These are phyloP conservation scores for Hanseniaspora uvarum DNA, from an alignment of 1,139 yeast genomes.

Conservation along the genomic window DNA sequence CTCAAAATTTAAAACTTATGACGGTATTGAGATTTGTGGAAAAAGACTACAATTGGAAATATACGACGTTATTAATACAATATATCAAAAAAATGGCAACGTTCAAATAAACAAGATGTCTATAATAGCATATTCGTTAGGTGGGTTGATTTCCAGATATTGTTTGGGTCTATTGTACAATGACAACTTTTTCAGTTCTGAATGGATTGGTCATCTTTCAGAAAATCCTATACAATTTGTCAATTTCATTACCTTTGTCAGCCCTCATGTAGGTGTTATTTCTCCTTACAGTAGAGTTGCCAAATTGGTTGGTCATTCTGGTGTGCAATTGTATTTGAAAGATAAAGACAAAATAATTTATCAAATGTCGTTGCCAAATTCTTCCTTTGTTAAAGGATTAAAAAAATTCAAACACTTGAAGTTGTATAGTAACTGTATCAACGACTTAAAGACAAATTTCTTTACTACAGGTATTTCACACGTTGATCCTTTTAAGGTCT, in stretches of 20 bases:
- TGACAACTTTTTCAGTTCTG: slow-evolving; percentile 40
- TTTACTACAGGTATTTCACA: slow-evolving; percentile 65
- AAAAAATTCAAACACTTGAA: slow-evolving; percentile 41
- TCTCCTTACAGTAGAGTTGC: slow-evolving; percentile 61
- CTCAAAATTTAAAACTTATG: slow-evolving; percentile 53
- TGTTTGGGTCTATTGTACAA: slow-evolving; percentile 60
- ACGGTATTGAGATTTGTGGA: slow-evolving; percentile 80
- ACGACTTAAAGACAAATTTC: slow-evolving; percentile 73
- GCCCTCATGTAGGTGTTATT: slow-evolving; percentile 73
- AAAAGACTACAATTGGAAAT: slow-evolving; percentile 64
- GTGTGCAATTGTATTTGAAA: slow-evolving; percentile 57
- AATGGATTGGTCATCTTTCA: not conserved
- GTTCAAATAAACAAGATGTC: slow-evolving; percentile 45
- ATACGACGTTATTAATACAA: slow-evolving; percentile 35
- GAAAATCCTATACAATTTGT: slow-evolving; percentile 38
- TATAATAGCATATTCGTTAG: slow-evolving; percentile 70
- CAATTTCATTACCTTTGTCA: slow-evolving; percentile 64
- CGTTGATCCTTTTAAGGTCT: slow-evolving; percentile 46
- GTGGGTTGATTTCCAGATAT: slow-evolving; percentile 69
- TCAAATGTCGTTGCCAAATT: slow-evolving; percentile 53
- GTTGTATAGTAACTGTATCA: slow-evolving; percentile 63
- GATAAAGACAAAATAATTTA: slow-evolving; percentile 52
- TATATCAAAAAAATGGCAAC: slow-evolving; percentile 18
- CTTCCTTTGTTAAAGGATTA: slow-evolving; percentile 52
- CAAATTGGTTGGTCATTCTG: slow-evolving; percentile 54